Conservation (phyloP, 148 eudicot genomes). For the Fagopyrum esculentum region DNA sequence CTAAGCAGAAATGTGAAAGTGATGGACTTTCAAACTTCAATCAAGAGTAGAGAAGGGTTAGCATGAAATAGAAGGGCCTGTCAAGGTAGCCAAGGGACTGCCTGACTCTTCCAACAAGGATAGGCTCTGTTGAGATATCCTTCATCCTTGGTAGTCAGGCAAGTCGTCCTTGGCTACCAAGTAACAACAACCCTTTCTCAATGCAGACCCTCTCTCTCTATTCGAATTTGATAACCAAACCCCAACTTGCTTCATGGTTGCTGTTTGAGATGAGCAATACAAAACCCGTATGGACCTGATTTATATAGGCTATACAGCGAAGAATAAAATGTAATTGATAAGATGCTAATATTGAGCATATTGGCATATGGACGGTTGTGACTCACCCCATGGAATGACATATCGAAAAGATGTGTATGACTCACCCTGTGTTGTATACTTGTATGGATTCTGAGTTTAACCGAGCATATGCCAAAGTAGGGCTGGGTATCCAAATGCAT, state of each 20-base stretch:
- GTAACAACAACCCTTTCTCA: background rate
- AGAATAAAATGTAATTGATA: background rate
- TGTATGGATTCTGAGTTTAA: background rate
- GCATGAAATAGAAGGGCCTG: slow-evolving; percentile 8
- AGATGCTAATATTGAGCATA: background rate
- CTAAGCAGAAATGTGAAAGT: background rate
- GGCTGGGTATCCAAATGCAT: background rate
- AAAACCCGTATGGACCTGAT: background rate
- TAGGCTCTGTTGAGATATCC: background rate
- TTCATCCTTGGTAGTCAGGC: background rate
- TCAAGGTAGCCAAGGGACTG: slow-evolving; percentile 15
- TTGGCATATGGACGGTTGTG: background rate
- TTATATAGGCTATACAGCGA: background rate
- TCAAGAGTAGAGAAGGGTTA: slow-evolving; percentile 2
- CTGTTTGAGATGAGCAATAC: background rate
- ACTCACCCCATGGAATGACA: background rate
- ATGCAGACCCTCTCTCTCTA: background rate
- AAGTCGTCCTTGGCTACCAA: slow-evolving; percentile 16
- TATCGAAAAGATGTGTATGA: background rate
- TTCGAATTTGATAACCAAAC: background rate
- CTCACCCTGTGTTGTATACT: background rate
- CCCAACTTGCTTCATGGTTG: background rate
- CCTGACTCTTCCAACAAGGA: background rate
- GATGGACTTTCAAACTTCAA: background rate
- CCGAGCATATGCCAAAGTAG: background rate